These are phyloP conservation scores for Clonostachys byssicola DNA, from an alignment of 2,329 filamentous ascomycete genomes.

Conservation along the genomic window DNA sequence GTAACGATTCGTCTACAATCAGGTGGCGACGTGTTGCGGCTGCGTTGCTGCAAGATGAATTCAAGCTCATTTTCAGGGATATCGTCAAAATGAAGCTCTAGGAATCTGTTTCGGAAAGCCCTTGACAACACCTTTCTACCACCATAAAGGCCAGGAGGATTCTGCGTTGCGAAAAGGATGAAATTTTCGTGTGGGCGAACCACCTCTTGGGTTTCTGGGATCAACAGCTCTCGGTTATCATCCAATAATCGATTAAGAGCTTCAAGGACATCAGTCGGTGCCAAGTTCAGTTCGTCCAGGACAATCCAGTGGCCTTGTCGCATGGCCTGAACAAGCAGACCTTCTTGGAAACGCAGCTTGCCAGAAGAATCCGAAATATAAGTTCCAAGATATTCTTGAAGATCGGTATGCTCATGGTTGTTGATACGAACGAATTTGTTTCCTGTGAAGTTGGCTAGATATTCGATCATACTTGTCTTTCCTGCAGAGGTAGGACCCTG, in stretches of 20 bases:
- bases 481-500: slow-evolving; percentile 96
- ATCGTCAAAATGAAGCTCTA: slow-evolving; percentile 96
- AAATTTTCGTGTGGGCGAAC: slow-evolving; percentile 92
- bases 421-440: slow-evolving; percentile 99
- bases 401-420: slow-evolving; percentile 97
- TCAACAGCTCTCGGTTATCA: slow-evolving; percentile 91
- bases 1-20: slow-evolving; percentile 89
- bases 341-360: slow-evolving; percentile 86
- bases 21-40: slow-evolving; percentile 80
- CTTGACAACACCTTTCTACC: slow-evolving; percentile 89
- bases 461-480: slow-evolving; percentile 99
- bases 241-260: slow-evolving; percentile 92
- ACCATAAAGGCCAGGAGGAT: slow-evolving; percentile 91
- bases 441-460: slow-evolving; percentile 91
- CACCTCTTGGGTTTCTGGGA: slow-evolving; percentile 93
- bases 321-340: slow-evolving; percentile 86
- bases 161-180: slow-evolving; percentile 97
- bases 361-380: slow-evolving; percentile 87
- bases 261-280: slow-evolving; percentile 94
- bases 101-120: slow-evolving; percentile 93
- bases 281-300: slow-evolving; percentile 93
- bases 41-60: slow-evolving; percentile 83
- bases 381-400: slow-evolving; percentile 95
- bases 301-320: slow-evolving; percentile 97
- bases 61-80: slow-evolving; percentile 94